Percentiles rank a stretch among this genome's conserved stretches.
Evolutionary conservation across 768 basidiomycete species (phyloP).

Genomic region (Tulasnella calospora): DNA sequence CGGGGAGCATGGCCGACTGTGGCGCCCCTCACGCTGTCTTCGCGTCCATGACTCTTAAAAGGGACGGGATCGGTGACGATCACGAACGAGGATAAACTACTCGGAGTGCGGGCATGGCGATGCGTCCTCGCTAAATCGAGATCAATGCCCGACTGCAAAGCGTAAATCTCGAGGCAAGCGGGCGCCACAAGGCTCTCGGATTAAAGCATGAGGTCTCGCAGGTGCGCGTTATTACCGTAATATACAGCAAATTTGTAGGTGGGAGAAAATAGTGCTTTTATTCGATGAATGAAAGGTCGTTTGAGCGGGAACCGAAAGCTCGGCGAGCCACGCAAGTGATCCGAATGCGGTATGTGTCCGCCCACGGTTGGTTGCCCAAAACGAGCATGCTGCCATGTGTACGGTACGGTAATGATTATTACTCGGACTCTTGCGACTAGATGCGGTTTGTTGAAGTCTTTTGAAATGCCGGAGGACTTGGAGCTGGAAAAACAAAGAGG

Average conservation of each 20-base stretch:
- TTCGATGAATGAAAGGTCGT: neutral
- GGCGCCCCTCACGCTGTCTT: neutral
- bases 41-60: neutral
- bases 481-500: neutral
- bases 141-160: neutral
- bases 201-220: neutral
- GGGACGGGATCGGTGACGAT: neutral
- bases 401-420: neutral
- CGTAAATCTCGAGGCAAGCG: neutral
- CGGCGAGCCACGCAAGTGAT: neutral
- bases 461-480: neutral
- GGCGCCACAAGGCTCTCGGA: neutral
- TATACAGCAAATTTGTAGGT: neutral
- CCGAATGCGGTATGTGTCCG: neutral
- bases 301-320: neutral
- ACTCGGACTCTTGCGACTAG: neutral
- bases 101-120: neutral
- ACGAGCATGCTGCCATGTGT: neutral
- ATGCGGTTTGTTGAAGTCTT: neutral
- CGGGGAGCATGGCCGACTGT: neutral
- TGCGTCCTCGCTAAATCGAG: neutral
- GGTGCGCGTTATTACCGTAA: neutral
- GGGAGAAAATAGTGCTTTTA: neutral
- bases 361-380: neutral
- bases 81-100: neutral